Evolutionary conservation across 106 monocot species (phyloP), one percentile per base, ranked within the genome.

Genomic region (Dendrobium catenatum): DNA sequence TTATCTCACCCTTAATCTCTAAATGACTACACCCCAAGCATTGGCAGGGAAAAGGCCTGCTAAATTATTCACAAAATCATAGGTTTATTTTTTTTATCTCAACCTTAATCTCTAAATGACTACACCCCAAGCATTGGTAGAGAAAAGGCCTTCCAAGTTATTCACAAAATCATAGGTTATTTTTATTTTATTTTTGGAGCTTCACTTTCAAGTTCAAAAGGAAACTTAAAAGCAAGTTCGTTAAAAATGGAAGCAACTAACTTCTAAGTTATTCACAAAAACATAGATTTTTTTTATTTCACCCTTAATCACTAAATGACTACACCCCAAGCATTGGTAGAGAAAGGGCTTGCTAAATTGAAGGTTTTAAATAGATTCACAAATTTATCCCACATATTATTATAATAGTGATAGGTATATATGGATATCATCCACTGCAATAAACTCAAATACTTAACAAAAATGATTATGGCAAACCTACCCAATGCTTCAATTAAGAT

Each of bases 401-500:
- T 9, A 58, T 19, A 58, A 58, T 58, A 58, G 20, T 18, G 4
- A 19, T 17, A 56, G 13, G 54, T 10, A 54, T 16, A 54, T 13
- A 54, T 54, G 19, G 56, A 56, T 56, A 56, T 16, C 56, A 56
- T 11, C 56, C 56, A 0, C 13, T 67, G n/a, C 26, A 7, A 70
- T 33, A 70, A 70, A 70, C 11, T 70, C 9, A 37, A 29, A 33
- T 0, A 15, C 13, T 76, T 76, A 49, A 76, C 10, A 10, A 76
- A 76, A 76, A 76, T 24, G n/a, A 76, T 19, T 6, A 51, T n/a
- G 78, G 78, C 47, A 76, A 76, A 78, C 83, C 77, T 89, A 95
- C 95, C 92, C 40, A 95, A 88, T 73, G 95, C 88, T 87, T 95
- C 95, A 74, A 95, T 89, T 41, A 95, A 84, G 43, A 95, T 95